Conservation (phyloP, 768 basidiomycete genomes). For the Suillus americanus region DNA sequence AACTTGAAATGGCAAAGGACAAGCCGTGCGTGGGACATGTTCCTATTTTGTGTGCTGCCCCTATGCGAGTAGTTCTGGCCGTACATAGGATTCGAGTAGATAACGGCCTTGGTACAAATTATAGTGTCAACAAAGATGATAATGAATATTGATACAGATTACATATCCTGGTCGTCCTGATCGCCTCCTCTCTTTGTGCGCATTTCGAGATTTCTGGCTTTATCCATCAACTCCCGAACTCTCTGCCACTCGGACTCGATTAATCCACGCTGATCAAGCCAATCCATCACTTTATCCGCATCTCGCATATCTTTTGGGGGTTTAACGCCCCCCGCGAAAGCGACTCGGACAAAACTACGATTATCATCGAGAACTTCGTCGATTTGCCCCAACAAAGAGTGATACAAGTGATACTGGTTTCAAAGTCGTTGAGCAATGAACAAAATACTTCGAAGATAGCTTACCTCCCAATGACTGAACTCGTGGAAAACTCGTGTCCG, state of each 20-base stretch:
- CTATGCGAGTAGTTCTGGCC: not conserved
- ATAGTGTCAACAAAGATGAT: not conserved
- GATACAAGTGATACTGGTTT: conserved; percentile 63
- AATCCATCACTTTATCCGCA: conserved; percentile 79
- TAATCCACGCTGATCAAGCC: conserved; percentile 70
- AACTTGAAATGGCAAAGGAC: not conserved
- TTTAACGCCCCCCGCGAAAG: conserved; percentile 49
- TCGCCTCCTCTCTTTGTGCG: conserved; percentile 48
- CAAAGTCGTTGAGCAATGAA: conserved; percentile 7
- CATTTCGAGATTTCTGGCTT: conserved; percentile 62
- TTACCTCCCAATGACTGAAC: conserved; percentile 84
- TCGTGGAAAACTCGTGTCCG: conserved; percentile 68
- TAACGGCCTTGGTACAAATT: not conserved
- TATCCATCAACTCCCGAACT: conserved; percentile 73
- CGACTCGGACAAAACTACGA: conserved; percentile 55
- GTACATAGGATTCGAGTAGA: not conserved
- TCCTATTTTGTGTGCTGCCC: not conserved
- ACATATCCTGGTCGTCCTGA: conserved; percentile 16
- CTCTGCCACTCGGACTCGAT: conserved; percentile 71
- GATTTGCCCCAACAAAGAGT: conserved; percentile 55
- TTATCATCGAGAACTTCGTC: conserved; percentile 47
- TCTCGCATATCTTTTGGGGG: conserved; percentile 69
- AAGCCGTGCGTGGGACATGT: conserved; percentile 7
- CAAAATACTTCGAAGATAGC: conserved; percentile 13
- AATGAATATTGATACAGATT: not conserved